Base-by-base conservation (phyloP, 306 rosid genomes). In the Quercus dentata region DNA sequence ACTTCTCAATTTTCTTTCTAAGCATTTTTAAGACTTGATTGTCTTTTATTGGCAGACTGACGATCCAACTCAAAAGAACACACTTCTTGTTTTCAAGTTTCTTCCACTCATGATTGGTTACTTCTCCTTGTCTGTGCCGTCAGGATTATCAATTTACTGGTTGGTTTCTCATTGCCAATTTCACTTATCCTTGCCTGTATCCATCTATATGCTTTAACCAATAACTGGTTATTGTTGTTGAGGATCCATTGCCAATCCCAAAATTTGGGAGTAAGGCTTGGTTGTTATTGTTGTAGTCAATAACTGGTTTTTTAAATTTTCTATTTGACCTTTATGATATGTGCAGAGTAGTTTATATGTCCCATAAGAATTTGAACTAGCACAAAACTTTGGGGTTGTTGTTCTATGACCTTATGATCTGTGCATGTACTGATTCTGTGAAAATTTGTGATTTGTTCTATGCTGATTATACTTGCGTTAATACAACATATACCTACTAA, bases 51-150 rank as follows among this genome's bases (percentile, higher is more conserved):
- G 78, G 75, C 98, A 93, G 99, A 90, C 99, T 64, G 85, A 92
- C 76, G 98, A 96, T 87, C 97, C 98, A 78, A 11, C 88, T 76
- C 99, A 96, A 82, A 96, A 96, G 87, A 96, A 89, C 83, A 80
- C 93, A 61, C 98, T 93, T 78, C 93, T 96, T 78, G 79, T 90
- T 83, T 87, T 96, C 85, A 96, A 96, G 97, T 96, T 96, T 90
- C 98, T 96, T 71, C 99, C 99, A 0, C 94, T 96, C 88, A 93
- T 96, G 99, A 96, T 96, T 54, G 99, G 99, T 82, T 96, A 96
- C 86, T 96, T 96, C 93, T 88, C 98, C 56, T 84, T 96, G 76
- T 96, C 99, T 70, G 99, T 96, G 78, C 99, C 99, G 21, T 96
- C 99, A 5, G 99, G 99, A 76, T 85, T 96, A 81, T 89, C 98